Percentiles rank a stretch among this genome's conserved stretches.
These are phyloP conservation scores for Eucalyptus fibrosa DNA, from an alignment of 345 rosid species.

Conservation along the genomic window DNA sequence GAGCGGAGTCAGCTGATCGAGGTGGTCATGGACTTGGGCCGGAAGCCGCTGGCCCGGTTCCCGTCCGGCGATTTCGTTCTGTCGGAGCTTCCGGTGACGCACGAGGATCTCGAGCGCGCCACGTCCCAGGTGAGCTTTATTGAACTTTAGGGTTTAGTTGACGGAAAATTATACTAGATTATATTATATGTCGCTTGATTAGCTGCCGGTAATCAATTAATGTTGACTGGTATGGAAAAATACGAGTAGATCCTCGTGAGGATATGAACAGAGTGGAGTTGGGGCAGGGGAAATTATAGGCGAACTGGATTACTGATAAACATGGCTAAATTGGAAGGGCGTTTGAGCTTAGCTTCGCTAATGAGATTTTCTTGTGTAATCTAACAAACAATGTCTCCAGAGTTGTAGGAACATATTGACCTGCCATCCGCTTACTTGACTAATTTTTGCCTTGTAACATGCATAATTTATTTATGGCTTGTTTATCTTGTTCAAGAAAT, in stretches of 20 bases:
- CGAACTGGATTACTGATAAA: background rate
- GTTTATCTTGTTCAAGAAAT: background rate
- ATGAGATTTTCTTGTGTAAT: background rate
- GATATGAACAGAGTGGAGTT: background rate
- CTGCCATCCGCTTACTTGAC: background rate
- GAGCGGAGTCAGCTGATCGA: conserved; percentile 54
- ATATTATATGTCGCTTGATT: background rate
- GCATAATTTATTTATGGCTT: background rate
- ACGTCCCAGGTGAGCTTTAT: conserved; percentile 44
- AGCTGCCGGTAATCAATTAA: background rate
- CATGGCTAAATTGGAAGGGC: background rate
- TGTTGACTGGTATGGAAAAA: background rate
- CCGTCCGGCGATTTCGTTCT: conserved; percentile 83
- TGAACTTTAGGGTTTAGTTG: background rate
- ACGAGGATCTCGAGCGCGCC: conserved; percentile 49
- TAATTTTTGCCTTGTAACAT: background rate
- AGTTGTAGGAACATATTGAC: background rate
- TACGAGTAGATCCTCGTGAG: background rate
- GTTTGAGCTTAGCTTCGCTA: background rate
- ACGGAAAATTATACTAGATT: background rate
- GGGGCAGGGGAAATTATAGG: background rate
- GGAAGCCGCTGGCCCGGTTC: conserved; percentile 74
- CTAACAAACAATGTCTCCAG: background rate
- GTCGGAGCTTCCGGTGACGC: conserved; percentile 45
- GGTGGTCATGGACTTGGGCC: conserved; percentile 86